Evolutionary conservation across 768 basidiomycete species (phyloP), one percentile per base, ranked within the genome.

Genomic region (Brasilioporus rufonigricans): DNA sequence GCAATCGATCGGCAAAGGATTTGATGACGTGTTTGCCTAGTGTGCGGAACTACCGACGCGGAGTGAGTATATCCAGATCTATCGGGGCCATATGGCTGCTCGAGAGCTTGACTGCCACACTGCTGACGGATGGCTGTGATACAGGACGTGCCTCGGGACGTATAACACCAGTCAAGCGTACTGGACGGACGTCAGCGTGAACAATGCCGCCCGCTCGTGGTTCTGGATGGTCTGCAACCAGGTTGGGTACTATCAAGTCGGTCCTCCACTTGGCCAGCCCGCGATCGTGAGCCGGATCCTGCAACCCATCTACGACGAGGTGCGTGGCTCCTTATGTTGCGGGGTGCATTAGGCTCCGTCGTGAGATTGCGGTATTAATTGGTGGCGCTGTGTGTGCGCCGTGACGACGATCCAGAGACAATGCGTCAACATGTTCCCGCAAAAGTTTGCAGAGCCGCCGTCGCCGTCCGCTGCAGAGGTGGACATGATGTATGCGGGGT

Each of bases 181-280:
- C 65, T 90, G 76, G 71, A 85, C 83, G 13, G 71, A 85, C 56
- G 83, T 74, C 3, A 67, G 73, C 5, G 68, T 89, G 35, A 71
- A 87, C 65, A 83, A 89, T 55, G 53, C 74, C 0, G 58, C 56
- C 5, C 79, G 88, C 23, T 87, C 87, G 4, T 91, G 87, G 87
- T 69, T 73, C 53, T 89, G 88, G 88, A 81, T 87, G 62, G 80
- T 84, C 5, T 89, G 88, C 63, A 87, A 85, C 61, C 79, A 89
- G 71, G 77, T 89, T 1, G 88, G 88, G 31, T 87, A 57, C 53
- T 73, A 64, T 58, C 71, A 70, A 55, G 72, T 67, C 6, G 71
- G 76, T 31, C 75, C 77, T 4, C 78, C 78, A 1, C 13, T 31
- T 7, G 66, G 60, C 24, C 64, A 71, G 44, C 74, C 77, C 14